These are phyloP conservation scores for Arthrobotrys sphaeroides DNA, from an alignment of 2,329 filamentous ascomycete species.

Conservation along the genomic window DNA sequence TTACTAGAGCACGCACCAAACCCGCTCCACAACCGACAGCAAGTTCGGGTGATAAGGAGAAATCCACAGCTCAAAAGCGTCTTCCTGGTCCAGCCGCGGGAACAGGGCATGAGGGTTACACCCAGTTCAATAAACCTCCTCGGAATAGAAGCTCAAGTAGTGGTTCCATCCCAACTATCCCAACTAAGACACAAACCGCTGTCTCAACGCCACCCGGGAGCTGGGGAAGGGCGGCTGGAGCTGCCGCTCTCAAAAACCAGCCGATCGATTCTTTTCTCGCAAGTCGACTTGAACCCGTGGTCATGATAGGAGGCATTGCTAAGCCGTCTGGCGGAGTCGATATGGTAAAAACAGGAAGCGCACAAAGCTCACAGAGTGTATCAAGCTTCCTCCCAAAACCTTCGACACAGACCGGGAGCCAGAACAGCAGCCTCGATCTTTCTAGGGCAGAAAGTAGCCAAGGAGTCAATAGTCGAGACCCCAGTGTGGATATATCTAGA, in stretches of 20 bases:
- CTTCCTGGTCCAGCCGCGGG: constrained; percentile 79
- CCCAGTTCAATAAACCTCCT: constrained; percentile 31
- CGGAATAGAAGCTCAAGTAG: constrained; percentile 46
- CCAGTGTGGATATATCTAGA: constrained; percentile 36
- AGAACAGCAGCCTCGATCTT: constrained; percentile 48
- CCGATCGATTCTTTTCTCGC: constrained; percentile 65
- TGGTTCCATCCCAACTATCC: constrained; percentile 36
- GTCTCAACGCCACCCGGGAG: constrained; percentile 40
- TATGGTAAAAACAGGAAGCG: constrained; percentile 62
- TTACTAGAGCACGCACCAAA: constrained; percentile 37
- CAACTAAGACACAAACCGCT: constrained; percentile 18
- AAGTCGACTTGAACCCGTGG: constrained; percentile 64
- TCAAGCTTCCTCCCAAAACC: constrained; percentile 32
- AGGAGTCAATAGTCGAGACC: constrained; percentile 34
- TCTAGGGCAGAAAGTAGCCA: constrained; percentile 42
- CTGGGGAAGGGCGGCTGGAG: constrained; percentile 61
- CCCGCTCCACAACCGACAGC: constrained; percentile 26
- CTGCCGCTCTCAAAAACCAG: constrained; percentile 61
- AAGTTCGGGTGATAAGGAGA: constrained; percentile 32
- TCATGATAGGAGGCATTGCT: constrained; percentile 64
- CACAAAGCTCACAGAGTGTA: constrained; percentile 47
- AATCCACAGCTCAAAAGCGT: background rate
- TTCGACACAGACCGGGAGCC: constrained; percentile 35
- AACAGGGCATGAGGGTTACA: constrained; percentile 90
- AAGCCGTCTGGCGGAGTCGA: constrained; percentile 60